Evolutionary conservation across 805 yeast species (phyloP).

Genomic region (Yarrowia osloensis): DNA sequence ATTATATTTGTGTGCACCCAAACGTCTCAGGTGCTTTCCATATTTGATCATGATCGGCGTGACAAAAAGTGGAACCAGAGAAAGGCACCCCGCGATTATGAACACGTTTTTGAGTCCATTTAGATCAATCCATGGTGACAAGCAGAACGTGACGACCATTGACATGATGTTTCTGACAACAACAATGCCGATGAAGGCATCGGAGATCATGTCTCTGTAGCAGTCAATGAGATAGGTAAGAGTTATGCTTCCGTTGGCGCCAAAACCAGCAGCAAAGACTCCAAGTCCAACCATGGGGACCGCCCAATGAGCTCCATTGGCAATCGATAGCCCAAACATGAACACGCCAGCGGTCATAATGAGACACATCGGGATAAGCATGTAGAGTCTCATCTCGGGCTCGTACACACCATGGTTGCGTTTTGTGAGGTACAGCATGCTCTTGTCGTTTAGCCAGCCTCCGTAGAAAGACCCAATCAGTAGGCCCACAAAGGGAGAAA

Average conservation of each 20-base stretch:
- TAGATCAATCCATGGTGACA: not conserved
- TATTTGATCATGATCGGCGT: constrained; percentile 1
- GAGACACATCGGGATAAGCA: not conserved
- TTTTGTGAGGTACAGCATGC: not conserved
- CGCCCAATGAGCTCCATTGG: not conserved
- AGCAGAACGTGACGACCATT: not conserved
- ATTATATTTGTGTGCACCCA: not conserved
- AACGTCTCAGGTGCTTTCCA: not conserved
- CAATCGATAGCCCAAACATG: constrained; percentile 1
- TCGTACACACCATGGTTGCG: constrained; percentile 3
- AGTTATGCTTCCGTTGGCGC: not conserved
- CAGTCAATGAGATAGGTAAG: constrained; percentile 6
- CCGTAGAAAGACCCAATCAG: not conserved
- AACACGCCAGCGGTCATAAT: constrained; percentile 7
- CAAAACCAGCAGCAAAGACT: not conserved
- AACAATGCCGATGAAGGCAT: not conserved
- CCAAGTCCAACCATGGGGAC: constrained; percentile 6
- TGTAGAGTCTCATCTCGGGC: constrained; percentile 7
- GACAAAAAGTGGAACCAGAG: not conserved
- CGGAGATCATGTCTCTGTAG: constrained; percentile 4
- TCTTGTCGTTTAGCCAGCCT: constrained; percentile 6
- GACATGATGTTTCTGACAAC: constrained; percentile 13
- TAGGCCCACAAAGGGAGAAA: not conserved
- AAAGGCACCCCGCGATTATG: not conserved
- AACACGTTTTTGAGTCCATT: not conserved